phyloP scores from a whole-genome alignment of 345 rosid species.

The Linum trigynum region DNA sequence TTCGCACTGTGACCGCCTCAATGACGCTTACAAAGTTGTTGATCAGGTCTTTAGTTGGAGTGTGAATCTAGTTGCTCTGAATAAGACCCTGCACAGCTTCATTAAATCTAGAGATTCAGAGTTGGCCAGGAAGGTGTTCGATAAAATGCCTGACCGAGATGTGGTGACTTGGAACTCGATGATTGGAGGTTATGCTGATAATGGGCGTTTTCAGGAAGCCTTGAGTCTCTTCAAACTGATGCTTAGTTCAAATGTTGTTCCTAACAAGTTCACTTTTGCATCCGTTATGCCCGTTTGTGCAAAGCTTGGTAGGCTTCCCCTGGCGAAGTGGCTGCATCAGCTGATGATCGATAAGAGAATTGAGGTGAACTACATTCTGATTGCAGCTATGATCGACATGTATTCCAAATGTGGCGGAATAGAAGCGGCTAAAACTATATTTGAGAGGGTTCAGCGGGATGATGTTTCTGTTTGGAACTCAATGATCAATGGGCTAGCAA shows the following conservation, averaged over 20 bases:
- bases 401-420: no score
- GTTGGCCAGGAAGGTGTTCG: constrained; percentile 42
- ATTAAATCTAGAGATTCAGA: constrained; percentile 30
- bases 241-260: constrained; percentile 38
- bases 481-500: no score
- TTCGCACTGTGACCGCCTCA: constrained; percentile 26
- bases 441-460: no score
- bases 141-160: constrained; percentile 17
- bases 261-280: constrained; percentile 59
- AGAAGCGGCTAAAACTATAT: no score
- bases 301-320: constrained; percentile 43
- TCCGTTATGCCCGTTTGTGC: constrained; percentile 57
- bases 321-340: constrained; percentile 54
- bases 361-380: neutral
- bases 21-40: constrained; percentile 33
- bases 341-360: constrained; percentile 35
- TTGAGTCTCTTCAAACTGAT: constrained; percentile 34
- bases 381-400: no score
- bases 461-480: no score
- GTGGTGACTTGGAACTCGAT: constrained; percentile 71
- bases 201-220: constrained; percentile 46
- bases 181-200: constrained; percentile 58
- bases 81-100: constrained; percentile 19
- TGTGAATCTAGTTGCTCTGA: constrained; percentile 28
- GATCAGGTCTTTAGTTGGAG: constrained; percentile 5